These are phyloP conservation scores for Lachancea nothofagi DNA, from an alignment of 805 yeast species.

Conservation along the genomic window DNA sequence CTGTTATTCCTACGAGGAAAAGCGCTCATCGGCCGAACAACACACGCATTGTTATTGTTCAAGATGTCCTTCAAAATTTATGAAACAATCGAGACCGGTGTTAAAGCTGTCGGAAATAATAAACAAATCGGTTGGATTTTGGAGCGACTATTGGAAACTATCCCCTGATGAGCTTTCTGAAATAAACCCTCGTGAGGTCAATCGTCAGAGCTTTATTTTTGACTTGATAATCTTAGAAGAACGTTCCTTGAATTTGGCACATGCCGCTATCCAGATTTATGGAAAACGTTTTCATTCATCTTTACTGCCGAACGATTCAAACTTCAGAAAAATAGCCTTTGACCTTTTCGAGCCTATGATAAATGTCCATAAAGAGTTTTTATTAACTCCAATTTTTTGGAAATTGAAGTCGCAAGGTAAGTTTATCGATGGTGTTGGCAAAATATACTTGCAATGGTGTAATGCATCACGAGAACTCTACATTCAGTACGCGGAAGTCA, in stretches of 20 bases:
- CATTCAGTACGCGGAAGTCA: conserved; percentile 51
- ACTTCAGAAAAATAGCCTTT: conserved; percentile 55
- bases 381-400: conserved; percentile 53
- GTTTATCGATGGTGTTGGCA: conserved; percentile 57
- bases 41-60: conserved; percentile 10
- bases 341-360: conserved; percentile 52
- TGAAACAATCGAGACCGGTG: conserved; percentile 17
- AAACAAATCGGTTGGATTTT: conserved; percentile 40
- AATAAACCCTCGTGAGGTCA: conserved; percentile 48
- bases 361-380: conserved; percentile 45
- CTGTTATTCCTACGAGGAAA: conserved; percentile 27
- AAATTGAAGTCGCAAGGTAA: conserved; percentile 60
- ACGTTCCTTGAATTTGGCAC: conserved; percentile 60
- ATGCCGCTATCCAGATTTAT: conserved; percentile 54
- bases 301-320: conserved; percentile 44
- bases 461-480: conserved; percentile 49
- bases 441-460: conserved; percentile 61
- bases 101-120: conserved; percentile 33
- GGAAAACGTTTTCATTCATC: conserved; percentile 42
- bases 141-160: conserved; percentile 65
- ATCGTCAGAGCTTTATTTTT: conserved; percentile 67
- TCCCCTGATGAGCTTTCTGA: conserved; percentile 48
- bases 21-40: conserved; percentile 7
- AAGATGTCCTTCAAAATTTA: conserved; percentile 14
- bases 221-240: conserved; percentile 71